These are phyloP conservation scores for Pinus taeda DNA, from an alignment of 75 land plant species.

Conservation along the genomic window DNA sequence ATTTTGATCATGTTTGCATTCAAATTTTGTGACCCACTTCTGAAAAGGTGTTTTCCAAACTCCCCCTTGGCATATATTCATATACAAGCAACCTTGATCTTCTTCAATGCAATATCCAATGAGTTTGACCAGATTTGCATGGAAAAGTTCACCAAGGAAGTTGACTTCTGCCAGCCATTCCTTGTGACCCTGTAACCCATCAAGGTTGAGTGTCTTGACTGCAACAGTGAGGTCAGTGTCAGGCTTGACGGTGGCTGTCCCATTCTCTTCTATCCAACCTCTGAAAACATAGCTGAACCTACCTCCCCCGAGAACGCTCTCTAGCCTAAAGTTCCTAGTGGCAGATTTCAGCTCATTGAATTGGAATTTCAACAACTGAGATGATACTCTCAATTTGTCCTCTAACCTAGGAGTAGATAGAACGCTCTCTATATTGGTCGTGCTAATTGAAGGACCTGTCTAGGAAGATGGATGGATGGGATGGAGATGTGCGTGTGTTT, in stretches of 20 bases:
- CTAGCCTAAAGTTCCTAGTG: conserved; percentile 9
- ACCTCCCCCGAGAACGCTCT: conserved; percentile 17
- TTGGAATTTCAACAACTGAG: not conserved
- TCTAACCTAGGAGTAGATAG: conserved; percentile 2
- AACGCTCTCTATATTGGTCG: not conserved
- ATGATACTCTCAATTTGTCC: not conserved
- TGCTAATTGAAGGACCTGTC: not conserved
- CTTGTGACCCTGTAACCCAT: conserved; percentile 38
- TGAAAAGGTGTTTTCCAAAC: too few relatives aligned
- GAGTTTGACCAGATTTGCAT: too few relatives aligned
- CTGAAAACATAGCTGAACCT: conserved; percentile 41
- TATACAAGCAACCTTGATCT: too few relatives aligned
- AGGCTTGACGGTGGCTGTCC: conserved; percentile 27
- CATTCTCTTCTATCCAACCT: conserved; percentile 48
- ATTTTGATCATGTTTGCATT: too few relatives aligned
- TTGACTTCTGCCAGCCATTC: conserved; percentile 34
- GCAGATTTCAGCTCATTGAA: conserved; percentile 7
- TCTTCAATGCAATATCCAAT: too few relatives aligned
- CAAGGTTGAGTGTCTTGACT: conserved; percentile 35
- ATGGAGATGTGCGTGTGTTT: too few relatives aligned
- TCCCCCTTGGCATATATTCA: too few relatives aligned
- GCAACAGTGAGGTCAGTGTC: conserved; percentile 36
- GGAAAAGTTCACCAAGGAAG: too few relatives aligned
- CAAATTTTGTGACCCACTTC: too few relatives aligned
- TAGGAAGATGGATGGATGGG: not conserved